Percentiles rank a stretch among this genome's conserved stretches.
Conservation (phyloP, 352 stramenopile species). For the Pythium scleroteichum region DNA sequence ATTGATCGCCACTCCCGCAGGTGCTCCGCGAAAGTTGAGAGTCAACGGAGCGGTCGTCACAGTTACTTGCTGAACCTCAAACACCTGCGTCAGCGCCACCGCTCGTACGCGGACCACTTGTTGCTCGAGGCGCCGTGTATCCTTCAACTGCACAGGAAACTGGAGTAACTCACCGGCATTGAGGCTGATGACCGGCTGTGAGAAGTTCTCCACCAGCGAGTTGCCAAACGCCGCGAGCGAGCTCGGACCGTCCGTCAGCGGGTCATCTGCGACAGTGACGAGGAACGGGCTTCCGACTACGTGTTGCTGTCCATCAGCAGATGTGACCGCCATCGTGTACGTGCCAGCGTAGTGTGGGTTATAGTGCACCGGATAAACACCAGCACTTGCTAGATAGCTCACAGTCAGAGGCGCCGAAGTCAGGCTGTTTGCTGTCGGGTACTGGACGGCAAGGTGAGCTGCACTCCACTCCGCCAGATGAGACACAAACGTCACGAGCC, state of each 20-base stretch:
- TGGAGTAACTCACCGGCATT: constrained; percentile 46
- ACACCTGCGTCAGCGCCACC: constrained; percentile 42
- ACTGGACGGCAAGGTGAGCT: constrained; percentile 73
- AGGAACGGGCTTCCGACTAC: constrained; percentile 91
- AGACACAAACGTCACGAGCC: constrained; percentile 92
- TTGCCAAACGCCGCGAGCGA: constrained; percentile 69
- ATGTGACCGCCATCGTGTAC: constrained; percentile 90
- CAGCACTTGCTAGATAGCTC: constrained; percentile 47
- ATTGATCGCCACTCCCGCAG: constrained; percentile 34
- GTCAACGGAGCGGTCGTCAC: constrained; percentile 41
- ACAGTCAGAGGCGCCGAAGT: constrained; percentile 51
- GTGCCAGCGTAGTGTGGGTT: constrained; percentile 87
- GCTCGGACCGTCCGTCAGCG: constrained; percentile 65
- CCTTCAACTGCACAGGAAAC: constrained; percentile 93
- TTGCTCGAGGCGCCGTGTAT: constrained; percentile 70
- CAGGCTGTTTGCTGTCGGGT: constrained; percentile 47
- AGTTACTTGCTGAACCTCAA: constrained; percentile 62
- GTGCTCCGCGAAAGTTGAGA: constrained; percentile 64
- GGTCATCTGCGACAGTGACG: constrained; percentile 73
- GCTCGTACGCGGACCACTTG: constrained; percentile 65
- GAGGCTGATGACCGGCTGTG: constrained; percentile 52
- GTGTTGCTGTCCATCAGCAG: constrained; percentile 57
- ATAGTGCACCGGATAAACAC: constrained; percentile 92
- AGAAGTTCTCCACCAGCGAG: constrained; percentile 70
- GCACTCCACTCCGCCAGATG: constrained; percentile 78